phyloP scores from a whole-genome alignment of 1,284 basidiomycete species.

The Cutaneotrichosporon cyanovorans region DNA sequence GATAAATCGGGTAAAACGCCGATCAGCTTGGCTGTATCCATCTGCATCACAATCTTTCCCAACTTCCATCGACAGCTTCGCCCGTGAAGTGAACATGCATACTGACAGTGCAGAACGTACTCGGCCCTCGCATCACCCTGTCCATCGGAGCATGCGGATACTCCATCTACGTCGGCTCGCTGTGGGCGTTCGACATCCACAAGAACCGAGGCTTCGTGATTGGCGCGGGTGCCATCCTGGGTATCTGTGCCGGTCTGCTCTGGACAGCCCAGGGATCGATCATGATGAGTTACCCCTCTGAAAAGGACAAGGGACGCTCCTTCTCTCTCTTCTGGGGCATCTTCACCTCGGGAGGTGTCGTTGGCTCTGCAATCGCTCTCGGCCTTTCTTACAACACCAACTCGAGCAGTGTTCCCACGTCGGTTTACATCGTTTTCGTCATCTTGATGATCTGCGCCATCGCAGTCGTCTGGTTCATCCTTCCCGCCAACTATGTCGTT shows the following conservation, averaged over 20 bases:
- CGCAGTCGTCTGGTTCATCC: conserved; percentile 25
- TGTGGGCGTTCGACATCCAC: conserved; percentile 21
- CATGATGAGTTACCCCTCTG: conserved; percentile 49
- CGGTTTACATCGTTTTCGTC: conserved; percentile 37
- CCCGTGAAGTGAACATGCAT: too few relatives aligned
- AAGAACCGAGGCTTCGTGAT: conserved; percentile 38
- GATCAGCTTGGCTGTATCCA: too few relatives aligned
- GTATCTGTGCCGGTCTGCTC: conserved; percentile 27
- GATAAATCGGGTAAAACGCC: too few relatives aligned
- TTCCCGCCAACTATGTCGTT: conserved; percentile 31
- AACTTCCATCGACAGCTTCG: too few relatives aligned
- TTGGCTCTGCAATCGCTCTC: conserved; percentile 48
- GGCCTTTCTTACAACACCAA: conserved; percentile 29
- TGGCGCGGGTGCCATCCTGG: conserved; percentile 47
- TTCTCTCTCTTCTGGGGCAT: conserved; percentile 44
- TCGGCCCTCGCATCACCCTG: conserved; percentile 47
- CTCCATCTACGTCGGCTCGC: conserved; percentile 30
- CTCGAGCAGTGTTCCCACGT: conserved; percentile 23
- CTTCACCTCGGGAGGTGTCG: conserved; percentile 47
- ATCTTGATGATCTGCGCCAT: conserved; percentile 38
- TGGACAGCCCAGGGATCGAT: conserved; percentile 47
- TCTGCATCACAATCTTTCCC: too few relatives aligned
- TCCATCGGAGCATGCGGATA: conserved; percentile 45
- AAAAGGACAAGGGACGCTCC: conserved; percentile 22
- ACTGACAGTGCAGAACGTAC: conserved; percentile 32